Evolutionary conservation across 331 rosid genomes (phyloP), one percentile per base, ranked within the genome.

Genomic region (Acacia pycnantha): DNA sequence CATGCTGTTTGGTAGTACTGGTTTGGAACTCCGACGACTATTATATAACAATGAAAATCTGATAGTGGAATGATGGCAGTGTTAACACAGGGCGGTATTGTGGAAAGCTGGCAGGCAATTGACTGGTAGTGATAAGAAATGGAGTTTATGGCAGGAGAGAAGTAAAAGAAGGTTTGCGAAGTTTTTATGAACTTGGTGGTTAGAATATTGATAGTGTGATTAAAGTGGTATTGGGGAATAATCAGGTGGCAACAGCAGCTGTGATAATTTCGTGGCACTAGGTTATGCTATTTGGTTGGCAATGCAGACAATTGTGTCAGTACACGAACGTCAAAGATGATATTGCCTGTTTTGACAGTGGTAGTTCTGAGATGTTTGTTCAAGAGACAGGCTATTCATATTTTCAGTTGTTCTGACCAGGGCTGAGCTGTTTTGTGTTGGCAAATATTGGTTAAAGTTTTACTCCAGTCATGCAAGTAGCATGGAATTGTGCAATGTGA

Each of bases 81-180:
- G 71, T 70, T 27, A 51, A 12, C 75, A 77, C 70, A 37, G 11
- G 5, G 67, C 19, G 27, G 73, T 77, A 48, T 66, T 77, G 82
- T 64, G 73, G 87, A 46, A 29, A 16, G 43, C 79, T 64, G 74
- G 69, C 12, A 43, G 56, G 75, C 22, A 16, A 44, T 27, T 40
- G 40, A 11, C 58, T 19, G 56, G 54, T 41, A 77, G 73, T 46
- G 33, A 58, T 43, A 16, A 61, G 80, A 51, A 73, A 50, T 70
- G 65, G 37, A 54, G 35, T 21, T 26, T 44, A 44, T 83, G 62
- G 59, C 62, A 12, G 59, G 31, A 61, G 56, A 40, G 18, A 22
- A 53, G 41, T 43, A 22, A 22, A 37, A 74, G 8, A 21, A 35
- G 35, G 37, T 31, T 31, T n/a, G 5, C 13, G 14, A 59, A 74